Evolutionary conservation across 495 filamentous ascomycete species (phyloP).

Genomic region (Aspergillus nidulans): DNA sequence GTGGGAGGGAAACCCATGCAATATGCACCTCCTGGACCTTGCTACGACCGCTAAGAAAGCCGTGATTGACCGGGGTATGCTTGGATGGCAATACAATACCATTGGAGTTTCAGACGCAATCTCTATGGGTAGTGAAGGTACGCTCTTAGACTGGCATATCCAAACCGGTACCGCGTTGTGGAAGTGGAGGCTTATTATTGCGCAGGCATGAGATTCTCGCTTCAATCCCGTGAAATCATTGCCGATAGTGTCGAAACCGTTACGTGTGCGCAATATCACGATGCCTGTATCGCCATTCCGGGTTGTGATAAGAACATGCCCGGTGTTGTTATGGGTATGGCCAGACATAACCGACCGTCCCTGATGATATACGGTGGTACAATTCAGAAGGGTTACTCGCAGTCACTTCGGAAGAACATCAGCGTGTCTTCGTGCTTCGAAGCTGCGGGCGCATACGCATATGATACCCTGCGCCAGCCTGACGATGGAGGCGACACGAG

Average conservation of each 20-base stretch:
- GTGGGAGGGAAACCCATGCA: conserved; percentile 98
- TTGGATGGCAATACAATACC: conserved; percentile 92
- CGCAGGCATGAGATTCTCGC: conserved; percentile 88
- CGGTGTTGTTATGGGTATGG: conserved; percentile 76
- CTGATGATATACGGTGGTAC: conserved; percentile 87
- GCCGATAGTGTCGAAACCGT: conserved; percentile 93
- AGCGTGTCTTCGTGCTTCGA: conserved; percentile 93
- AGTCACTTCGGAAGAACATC: conserved; percentile 71
- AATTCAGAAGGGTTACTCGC: conserved; percentile 79
- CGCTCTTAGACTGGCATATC: not conserved
- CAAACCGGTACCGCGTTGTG: not conserved
- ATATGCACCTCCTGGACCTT: conserved; percentile 72
- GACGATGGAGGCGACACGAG: conserved; percentile 52
- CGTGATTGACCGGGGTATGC: conserved; percentile 76
- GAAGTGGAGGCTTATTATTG: not conserved
- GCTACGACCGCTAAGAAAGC: conserved; percentile 86
- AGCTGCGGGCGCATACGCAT: conserved; percentile 80
- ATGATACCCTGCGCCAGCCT: conserved; percentile 59
- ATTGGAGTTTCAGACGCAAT: conserved; percentile 92
- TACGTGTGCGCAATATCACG: conserved; percentile 82
- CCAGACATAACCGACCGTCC: conserved; percentile 85
- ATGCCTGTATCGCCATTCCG: conserved; percentile 91
- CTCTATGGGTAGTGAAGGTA: conserved; percentile 94
- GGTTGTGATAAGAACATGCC: conserved; percentile 99
- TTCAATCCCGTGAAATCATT: conserved; percentile 94